A percentile compares a stretch with the other conserved stretches of the same genome.
These are phyloP conservation scores for Kondoa subrosea DNA, from an alignment of 768 basidiomycete species.

Conservation along the genomic window DNA sequence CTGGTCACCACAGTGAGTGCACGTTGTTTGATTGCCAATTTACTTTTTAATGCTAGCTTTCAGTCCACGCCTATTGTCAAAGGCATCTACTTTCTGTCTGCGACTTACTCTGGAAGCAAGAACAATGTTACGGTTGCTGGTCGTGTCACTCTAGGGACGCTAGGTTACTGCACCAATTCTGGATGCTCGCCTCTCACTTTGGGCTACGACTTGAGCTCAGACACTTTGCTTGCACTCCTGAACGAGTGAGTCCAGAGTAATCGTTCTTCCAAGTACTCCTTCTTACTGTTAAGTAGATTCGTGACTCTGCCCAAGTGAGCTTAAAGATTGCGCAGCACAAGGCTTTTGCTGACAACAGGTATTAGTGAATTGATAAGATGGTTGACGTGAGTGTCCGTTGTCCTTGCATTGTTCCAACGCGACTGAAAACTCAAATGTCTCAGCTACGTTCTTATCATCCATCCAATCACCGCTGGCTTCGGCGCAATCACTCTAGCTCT, in stretches of 20 bases:
- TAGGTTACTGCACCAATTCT: constrained; percentile 63
- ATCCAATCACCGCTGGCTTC: constrained; percentile 63
- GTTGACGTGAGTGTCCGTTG: no score
- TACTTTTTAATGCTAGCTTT: no score
- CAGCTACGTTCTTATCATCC: constrained; percentile 75
- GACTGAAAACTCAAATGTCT: no score
- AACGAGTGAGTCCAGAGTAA: neutral
- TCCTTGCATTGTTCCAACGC: no score
- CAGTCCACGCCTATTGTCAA: constrained; percentile 84
- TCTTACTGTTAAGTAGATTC: neutral
- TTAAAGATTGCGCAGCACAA: constrained; percentile 60
- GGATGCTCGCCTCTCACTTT: constrained; percentile 65
- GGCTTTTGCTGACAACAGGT: constrained; percentile 50
- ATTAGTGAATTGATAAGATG: constrained; percentile 76
- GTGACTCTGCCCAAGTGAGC: constrained; percentile 43
- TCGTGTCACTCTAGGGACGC: constrained; percentile 63
- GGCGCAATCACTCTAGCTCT: constrained; percentile 58
- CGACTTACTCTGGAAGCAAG: constrained; percentile 41
- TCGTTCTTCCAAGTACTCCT: neutral
- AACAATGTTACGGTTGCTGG: constrained; percentile 36
- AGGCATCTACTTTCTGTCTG: constrained; percentile 70
- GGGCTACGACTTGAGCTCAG: constrained; percentile 74
- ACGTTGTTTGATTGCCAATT: no score
- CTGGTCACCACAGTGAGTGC: no score
- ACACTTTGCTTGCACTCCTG: constrained; percentile 42